phyloP scores from a whole-genome alignment of 139 green algal genomes.

The Axilococcus clingmanii region DNA sequence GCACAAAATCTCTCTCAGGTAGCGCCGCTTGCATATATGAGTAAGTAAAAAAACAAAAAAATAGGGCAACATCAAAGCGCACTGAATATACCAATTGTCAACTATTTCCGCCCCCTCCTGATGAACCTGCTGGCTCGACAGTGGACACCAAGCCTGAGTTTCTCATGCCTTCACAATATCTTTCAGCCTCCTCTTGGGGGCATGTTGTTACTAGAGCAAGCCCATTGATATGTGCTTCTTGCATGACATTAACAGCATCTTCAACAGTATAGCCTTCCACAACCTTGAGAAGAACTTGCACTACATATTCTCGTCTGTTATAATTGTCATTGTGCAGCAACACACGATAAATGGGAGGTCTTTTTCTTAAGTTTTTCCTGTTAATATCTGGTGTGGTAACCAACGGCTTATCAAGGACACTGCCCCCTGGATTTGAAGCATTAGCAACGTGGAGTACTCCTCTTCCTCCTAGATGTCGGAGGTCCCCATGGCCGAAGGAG shows the following conservation, averaged over 20 bases:
- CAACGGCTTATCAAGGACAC: too few relatives aligned
- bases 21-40: not conserved
- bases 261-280: conserved; percentile 69
- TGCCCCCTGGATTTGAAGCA: too few relatives aligned
- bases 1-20: not conserved
- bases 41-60: not conserved
- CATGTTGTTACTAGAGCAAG: conserved; percentile 69
- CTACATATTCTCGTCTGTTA: conserved; percentile 88
- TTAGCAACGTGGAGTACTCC: too few relatives aligned
- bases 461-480: too few relatives aligned
- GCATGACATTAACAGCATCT: conserved; percentile 81
- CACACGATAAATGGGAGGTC: conserved; percentile 68
- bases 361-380: conserved; percentile 4
- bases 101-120: too few relatives aligned
- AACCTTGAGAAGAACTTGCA: conserved; percentile 83
- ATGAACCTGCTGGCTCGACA: conserved; percentile 52
- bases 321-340: conserved; percentile 89
- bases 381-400: too few relatives aligned
- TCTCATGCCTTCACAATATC: conserved; percentile 70
- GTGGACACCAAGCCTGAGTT: conserved; percentile 75
- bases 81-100: too few relatives aligned
- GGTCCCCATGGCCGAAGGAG: too few relatives aligned
- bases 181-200: conserved; percentile 76
- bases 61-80: not conserved
- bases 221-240: conserved; percentile 79